Conservation (phyloP, 352 stramenopile genomes). For the Globisporangium recalcitrans region DNA sequence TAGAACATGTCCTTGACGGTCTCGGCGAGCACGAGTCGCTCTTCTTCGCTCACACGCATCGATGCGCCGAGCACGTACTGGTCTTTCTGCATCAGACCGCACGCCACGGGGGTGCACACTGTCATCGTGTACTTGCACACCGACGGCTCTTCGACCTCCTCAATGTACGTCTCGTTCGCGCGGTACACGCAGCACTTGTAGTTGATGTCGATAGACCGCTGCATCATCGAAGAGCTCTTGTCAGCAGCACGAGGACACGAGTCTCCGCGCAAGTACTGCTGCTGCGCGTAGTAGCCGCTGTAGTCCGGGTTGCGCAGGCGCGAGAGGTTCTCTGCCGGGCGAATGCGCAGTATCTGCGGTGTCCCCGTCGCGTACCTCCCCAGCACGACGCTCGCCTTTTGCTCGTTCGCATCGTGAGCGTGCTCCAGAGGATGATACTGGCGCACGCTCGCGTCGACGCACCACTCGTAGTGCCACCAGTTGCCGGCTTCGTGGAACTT, state of each 20-base stretch:
- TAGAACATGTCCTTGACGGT: constrained; percentile 89
- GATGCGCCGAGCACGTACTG: constrained; percentile 57
- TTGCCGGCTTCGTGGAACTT: constrained; percentile 46
- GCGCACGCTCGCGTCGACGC: constrained; percentile 55
- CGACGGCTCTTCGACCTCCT: constrained; percentile 44
- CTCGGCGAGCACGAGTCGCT: constrained; percentile 40
- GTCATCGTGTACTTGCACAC: constrained; percentile 55
- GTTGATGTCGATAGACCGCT: constrained; percentile 35
- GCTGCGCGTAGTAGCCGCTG: constrained; percentile 50
- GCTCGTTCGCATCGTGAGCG: not conserved
- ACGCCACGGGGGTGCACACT: constrained; percentile 72
- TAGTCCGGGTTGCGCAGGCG: constrained; percentile 39
- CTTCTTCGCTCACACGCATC: constrained; percentile 46
- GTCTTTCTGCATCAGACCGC: constrained; percentile 62
- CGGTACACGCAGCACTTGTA: constrained; percentile 77
- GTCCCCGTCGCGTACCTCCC: constrained; percentile 30
- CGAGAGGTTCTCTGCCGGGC: constrained; percentile 30
- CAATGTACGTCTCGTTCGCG: constrained; percentile 81
- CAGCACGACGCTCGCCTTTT: constrained; percentile 34
- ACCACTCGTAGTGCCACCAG: constrained; percentile 89
- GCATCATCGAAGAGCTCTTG: not conserved
- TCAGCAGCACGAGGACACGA: constrained; percentile 24
- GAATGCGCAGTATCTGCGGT: constrained; percentile 36
- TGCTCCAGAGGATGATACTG: constrained; percentile 46
- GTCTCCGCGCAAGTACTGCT: constrained; percentile 45